Conservation (phyloP, 2,329 filamentous ascomycete species). For the Verruconis gallopava region DNA sequence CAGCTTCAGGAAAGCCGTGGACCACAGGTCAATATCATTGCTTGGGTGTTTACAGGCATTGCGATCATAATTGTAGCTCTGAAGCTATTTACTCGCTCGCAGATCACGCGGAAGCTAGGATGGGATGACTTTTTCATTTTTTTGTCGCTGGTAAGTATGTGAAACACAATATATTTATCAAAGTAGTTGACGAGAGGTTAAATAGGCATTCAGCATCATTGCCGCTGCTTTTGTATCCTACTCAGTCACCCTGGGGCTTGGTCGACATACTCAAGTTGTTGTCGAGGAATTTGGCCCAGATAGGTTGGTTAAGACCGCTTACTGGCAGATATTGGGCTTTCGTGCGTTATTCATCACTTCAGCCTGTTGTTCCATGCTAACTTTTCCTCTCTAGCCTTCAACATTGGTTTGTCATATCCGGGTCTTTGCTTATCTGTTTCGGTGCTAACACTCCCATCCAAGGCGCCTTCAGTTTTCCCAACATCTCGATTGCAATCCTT, state of each 20-base stretch:
- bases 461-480: conserved; percentile 18
- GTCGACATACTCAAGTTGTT: conserved; percentile 18
- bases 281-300: conserved; percentile 16
- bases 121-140: not conserved
- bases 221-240: conserved; percentile 17
- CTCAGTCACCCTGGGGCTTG: conserved; percentile 16
- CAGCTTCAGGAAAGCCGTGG: not conserved
- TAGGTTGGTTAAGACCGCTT: conserved; percentile 12
- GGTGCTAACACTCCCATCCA: not conserved
- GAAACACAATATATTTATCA: not conserved
- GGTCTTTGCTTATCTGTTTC: not conserved
- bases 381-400: conserved; percentile 9
- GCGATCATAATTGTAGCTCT: not conserved
- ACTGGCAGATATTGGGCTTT: conserved; percentile 19
- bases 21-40: not conserved
- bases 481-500: conserved; percentile 19
- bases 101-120: not conserved
- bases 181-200: not conserved
- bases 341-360: conserved; percentile 14
- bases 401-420: too few species aligned
- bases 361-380: not conserved
- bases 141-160: not conserved
- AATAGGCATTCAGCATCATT: conserved; percentile 18
- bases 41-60: not conserved
- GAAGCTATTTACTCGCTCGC: not conserved